Evolutionary conservation across 345 rosid genomes (phyloP).

Genomic region (Dipteronia sinensis): DNA sequence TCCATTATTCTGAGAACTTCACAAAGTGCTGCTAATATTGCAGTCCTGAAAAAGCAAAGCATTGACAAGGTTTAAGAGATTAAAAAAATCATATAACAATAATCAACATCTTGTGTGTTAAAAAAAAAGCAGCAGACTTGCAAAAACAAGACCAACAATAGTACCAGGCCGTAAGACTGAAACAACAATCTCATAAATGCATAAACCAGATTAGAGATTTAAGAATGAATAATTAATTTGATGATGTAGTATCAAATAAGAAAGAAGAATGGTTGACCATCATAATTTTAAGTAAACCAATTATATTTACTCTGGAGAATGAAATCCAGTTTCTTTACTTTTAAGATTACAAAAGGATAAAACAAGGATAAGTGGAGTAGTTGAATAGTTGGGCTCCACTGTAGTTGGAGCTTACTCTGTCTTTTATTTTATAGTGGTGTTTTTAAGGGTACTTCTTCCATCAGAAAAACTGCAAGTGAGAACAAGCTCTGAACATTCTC

Average conservation of each 20-base stretch:
- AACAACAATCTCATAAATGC: neutral
- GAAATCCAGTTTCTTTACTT: neutral
- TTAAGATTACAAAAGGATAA: neutral
- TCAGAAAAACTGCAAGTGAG: neutral
- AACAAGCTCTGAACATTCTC: neutral
- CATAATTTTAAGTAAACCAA: too few species aligned
- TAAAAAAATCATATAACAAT: neutral
- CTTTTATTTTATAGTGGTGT: neutral
- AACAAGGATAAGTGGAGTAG: neutral
- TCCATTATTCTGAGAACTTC: constrained; percentile 15
- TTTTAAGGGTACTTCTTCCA: neutral
- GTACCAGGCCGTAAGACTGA: neutral
- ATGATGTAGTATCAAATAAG: too few species aligned
- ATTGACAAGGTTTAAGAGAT: neutral
- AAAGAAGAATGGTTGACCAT: too few species aligned
- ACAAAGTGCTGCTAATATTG: neutral
- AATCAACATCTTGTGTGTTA: neutral
- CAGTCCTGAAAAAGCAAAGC: neutral
- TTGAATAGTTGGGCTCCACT: neutral
- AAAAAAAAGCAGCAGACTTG: neutral
- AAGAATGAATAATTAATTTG: too few species aligned
- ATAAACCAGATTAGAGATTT: neutral
- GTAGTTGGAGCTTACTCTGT: neutral
- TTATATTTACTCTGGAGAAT: neutral
- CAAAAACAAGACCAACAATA: neutral